Base-by-base conservation (phyloP, 2,329 filamentous ascomycete species). In the Gyromitra esculenta region DNA sequence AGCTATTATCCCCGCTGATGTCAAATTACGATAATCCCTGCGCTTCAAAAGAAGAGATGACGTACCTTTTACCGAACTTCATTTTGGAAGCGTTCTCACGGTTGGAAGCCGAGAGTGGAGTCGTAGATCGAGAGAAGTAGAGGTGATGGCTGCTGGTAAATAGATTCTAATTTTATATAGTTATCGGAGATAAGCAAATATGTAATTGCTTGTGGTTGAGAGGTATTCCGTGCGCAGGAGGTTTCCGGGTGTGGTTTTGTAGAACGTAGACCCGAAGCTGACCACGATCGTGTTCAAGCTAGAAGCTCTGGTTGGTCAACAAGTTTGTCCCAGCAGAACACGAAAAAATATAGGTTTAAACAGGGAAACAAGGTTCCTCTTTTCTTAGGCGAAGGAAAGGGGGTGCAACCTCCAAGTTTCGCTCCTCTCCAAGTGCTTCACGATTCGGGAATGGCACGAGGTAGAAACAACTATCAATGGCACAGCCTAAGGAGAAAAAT, bases 11-110 rank as follows among this genome's bases (percentile, higher is more conserved):
- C 69, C 18, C 45, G 39, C 39, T 67, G 21, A 35, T 65, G 31
- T 66, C 63, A 68, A 66, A 18, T 35, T 18, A 25, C 41, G 35
- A 50, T 35, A 57, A 64, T 56, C 60, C 73, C 18, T 68, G 59
- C 25, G 72, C 57, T 21, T 45, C 31, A 69, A 69, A 15, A 5
- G 73, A 74, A 64, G 41, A 70, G 76, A 81, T 76, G 73, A 79
- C 72, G 67, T 84, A 89, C 88, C 87, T 89, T 84, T 88, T 86
- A 80, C 88, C 88, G 81, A 90, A 90, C 84, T 90, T 90, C 88
- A 90, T 90, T 64, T 56, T 15, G 7, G 8, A 37, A 39, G 9
- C 9, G 43, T 48, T 41, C 48, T 15, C 18, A 48, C 11, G 43
- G 71, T 65, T 48, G 39, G 41, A 15, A 64, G 48, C 15, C 11